phyloP scores from a whole-genome alignment of 495 filamentous ascomycete genomes.

The Aspergillus cavernicola region DNA sequence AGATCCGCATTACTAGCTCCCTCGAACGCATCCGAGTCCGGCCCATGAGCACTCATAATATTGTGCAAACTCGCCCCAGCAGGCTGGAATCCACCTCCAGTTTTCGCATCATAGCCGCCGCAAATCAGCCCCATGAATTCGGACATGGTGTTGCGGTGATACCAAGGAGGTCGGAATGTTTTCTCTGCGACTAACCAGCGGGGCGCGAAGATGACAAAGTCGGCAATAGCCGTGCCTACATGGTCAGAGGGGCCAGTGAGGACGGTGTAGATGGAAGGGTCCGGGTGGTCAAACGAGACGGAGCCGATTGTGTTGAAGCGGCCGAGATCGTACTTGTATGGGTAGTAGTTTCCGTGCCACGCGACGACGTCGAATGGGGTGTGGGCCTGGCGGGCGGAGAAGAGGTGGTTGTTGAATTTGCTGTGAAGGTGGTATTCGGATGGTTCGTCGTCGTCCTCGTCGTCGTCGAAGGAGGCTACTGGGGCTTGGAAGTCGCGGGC shows the following conservation, averaged over 20 bases:
- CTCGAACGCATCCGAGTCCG: slow-evolving; percentile 54
- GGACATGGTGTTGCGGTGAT: slow-evolving; percentile 80
- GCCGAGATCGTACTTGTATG: slow-evolving; percentile 84
- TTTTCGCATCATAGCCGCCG: slow-evolving; percentile 67
- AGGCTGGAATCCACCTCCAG: slow-evolving; percentile 60
- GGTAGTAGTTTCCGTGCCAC: slow-evolving; percentile 76
- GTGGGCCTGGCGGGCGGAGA: slow-evolving; percentile 66
- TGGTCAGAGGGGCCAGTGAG: slow-evolving; percentile 72
- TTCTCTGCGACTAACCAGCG: slow-evolving; percentile 75
- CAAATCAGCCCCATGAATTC: slow-evolving; percentile 51
- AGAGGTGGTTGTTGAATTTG: slow-evolving; percentile 80
- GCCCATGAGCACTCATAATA: slow-evolving; percentile 61
- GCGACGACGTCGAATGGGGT: slow-evolving; percentile 81
- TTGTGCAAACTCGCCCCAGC: slow-evolving; percentile 62
- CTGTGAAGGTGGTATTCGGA: slow-evolving; percentile 57
- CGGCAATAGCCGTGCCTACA: slow-evolving; percentile 68
- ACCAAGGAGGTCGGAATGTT: slow-evolving; percentile 81
- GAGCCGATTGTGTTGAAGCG: slow-evolving; percentile 75
- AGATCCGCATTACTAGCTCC: slow-evolving; percentile 55
- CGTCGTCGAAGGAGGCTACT: slow-evolving; percentile 69
- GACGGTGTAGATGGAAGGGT: slow-evolving; percentile 80
- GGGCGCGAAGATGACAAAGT: slow-evolving; percentile 82
- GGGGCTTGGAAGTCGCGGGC: slow-evolving; percentile 85
- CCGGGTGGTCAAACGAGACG: slow-evolving; percentile 74
- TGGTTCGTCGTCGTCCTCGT: slow-evolving; percentile 48